A percentile compares a stretch with the other conserved stretches of the same genome.
Evolutionary conservation across 2,329 filamentous ascomycete species (phyloP).

Genomic region (Xylariaceae sp.): DNA sequence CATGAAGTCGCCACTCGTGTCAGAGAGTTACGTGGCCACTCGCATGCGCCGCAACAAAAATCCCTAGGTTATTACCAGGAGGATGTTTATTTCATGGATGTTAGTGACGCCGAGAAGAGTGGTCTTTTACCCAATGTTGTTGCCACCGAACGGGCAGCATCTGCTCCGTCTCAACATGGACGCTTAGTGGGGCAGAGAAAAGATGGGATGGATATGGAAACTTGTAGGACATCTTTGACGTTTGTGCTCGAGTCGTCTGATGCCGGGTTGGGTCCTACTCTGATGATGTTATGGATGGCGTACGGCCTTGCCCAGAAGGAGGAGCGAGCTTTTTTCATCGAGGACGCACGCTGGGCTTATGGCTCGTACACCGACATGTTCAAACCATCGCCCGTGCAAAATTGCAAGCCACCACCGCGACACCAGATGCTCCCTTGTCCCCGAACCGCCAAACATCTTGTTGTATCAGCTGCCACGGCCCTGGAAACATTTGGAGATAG

Average conservation of each 20-base stretch:
- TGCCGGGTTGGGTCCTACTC: constrained; percentile 68
- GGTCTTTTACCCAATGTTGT: constrained; percentile 53
- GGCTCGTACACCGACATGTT: constrained; percentile 72
- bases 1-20: constrained; percentile 58
- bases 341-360: constrained; percentile 79
- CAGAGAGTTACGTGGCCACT: constrained; percentile 43
- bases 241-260: constrained; percentile 70
- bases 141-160: constrained; percentile 36
- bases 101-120: constrained; percentile 61
- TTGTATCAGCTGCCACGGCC: constrained; percentile 66
- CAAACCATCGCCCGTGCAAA: constrained; percentile 55
- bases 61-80: constrained; percentile 52
- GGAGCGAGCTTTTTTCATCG: constrained; percentile 72
- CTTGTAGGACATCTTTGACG: constrained; percentile 68
- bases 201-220: constrained; percentile 42
- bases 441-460: constrained; percentile 65
- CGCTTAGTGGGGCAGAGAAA: constrained; percentile 45
- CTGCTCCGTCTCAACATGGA: constrained; percentile 27
- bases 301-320: constrained; percentile 75
- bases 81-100: constrained; percentile 68
- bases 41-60: constrained; percentile 39
- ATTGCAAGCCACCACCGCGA: constrained; percentile 65
- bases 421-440: constrained; percentile 78
- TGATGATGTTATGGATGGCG: constrained; percentile 78
- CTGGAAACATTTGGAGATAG: constrained; percentile 57